Base-by-base conservation (phyloP, 352 stramenopile species). In the Saprolegnia parasitica region DNA sequence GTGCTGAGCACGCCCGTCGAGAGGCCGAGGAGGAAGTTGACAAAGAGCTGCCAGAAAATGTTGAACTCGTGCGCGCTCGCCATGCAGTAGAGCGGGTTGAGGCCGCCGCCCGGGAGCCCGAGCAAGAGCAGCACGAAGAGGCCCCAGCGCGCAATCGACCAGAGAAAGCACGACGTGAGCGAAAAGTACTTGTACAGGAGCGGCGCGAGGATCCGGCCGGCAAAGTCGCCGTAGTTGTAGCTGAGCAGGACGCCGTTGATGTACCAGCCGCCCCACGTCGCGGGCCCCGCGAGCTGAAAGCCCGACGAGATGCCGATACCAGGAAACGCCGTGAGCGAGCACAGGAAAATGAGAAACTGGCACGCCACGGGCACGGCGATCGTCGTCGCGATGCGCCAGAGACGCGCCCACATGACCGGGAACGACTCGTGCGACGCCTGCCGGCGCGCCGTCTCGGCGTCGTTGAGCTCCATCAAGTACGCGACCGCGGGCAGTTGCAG, bases 211-310 rank as follows among this genome's bases (percentile, higher is more conserved):
- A 15, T 78, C 81, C 80, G 76, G 5, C 5, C 74, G 52, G 61
- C 76, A 83, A 81, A 86, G 66, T 87, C 80, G 10, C 80, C 79
- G 70, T 82, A n/a, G n/a, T n/a, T n/a, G n/a, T n/a, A n/a, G n/a
- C n/a, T n/a, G n/a, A n/a, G n/a, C n/a, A n/a, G n/a, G n/a, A 84
- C 76, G 11, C 72, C 80, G 15, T 87, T 78, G 40, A 86, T 79
- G 71, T 86, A 88, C 81, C 80, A 88, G 15, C 10, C 32, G 13
- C 16, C 39, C 56, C 56, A 64, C 56, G 56, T 50, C 32, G 26
- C 56, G 18, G 6, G 29, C 5, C 15, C 56, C 11, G 29, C 67
- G 21, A 35, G 29, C 73, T 77, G 74, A 29, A 67, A 35, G 0
- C 71, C 49, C 5, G 75, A 76, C 0, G 78, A 68, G 57, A 80